Evolutionary conservation across 176 grass and related monocot genomes (phyloP).

Genomic region (Puya raimondii): DNA sequence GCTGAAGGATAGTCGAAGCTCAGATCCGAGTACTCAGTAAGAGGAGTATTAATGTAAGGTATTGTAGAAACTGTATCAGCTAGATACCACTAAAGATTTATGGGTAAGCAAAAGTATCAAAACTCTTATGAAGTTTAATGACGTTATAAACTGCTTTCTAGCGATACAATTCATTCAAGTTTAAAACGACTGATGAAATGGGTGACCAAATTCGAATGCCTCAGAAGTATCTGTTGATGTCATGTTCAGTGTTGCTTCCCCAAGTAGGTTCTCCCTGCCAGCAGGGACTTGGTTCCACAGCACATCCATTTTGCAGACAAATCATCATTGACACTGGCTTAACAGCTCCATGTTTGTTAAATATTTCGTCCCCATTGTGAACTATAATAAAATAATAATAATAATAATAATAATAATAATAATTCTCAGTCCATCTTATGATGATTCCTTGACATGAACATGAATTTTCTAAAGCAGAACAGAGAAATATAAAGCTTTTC

Average conservation of each 20-base stretch:
- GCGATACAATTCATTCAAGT: neutral
- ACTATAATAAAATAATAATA: neutral
- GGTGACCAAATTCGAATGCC: neutral
- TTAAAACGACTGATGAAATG: neutral
- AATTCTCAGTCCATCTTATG: too few species aligned
- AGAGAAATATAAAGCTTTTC: neutral
- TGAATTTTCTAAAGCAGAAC: neutral
- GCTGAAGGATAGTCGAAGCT: slow-evolving; percentile 6
- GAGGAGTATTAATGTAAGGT: neutral
- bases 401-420: too few species aligned
- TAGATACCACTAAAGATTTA: neutral
- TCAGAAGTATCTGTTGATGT: slow-evolving; percentile 7
- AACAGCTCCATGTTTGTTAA: neutral
- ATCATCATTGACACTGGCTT: neutral
- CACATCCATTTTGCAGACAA: slow-evolving; percentile 13
- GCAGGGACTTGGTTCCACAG: slow-evolving; percentile 5
- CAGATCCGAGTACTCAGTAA: neutral
- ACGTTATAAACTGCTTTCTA: neutral
- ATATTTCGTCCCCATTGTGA: neutral
- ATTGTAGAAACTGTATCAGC: neutral
- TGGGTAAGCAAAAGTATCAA: neutral
- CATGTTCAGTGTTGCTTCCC: neutral
- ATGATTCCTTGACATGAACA: too few species aligned
- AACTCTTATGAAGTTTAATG: too few species aligned
- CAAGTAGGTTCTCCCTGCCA: slow-evolving; percentile 7